These are phyloP conservation scores for Gigaspora rosea DNA, from an alignment of 192 early-diverging fungal species.

Conservation along the genomic window DNA sequence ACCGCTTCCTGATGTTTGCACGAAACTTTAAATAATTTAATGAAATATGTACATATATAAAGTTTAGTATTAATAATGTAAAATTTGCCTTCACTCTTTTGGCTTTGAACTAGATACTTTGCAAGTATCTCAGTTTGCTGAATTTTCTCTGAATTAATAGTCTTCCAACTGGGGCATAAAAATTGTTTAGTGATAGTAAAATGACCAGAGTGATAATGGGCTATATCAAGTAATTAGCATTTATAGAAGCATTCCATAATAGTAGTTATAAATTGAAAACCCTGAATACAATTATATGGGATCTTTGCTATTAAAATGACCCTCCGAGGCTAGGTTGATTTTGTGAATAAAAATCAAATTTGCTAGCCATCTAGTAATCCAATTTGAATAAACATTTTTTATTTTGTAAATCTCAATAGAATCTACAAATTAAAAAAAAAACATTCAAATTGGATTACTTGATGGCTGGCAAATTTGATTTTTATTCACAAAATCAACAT, in stretches of 20 bases:
- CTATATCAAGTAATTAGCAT: background rate
- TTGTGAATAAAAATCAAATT: too few relatives aligned
- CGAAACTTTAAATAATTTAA: background rate
- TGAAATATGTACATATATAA: background rate
- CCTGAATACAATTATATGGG: background rate
- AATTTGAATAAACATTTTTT: too few relatives aligned
- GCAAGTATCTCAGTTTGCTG: background rate
- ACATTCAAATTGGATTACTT: too few relatives aligned
- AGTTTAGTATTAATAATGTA: background rate
- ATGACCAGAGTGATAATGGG: too few relatives aligned
- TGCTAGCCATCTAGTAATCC: too few relatives aligned
- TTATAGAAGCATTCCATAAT: conserved; percentile 1
- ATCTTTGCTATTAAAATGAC: too few relatives aligned
- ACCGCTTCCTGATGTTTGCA: background rate
- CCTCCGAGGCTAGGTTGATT: too few relatives aligned
- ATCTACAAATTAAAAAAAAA: too few relatives aligned
- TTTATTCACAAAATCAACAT: too few relatives aligned
- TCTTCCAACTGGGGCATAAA: background rate
- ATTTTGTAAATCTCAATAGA: too few relatives aligned
- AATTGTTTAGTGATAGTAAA: too few relatives aligned
- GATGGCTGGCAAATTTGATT: too few relatives aligned
- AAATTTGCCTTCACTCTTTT: background rate
- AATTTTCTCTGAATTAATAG: background rate
- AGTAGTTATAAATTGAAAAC: background rate
- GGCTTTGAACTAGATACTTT: background rate